phyloP scores from a whole-genome alignment of 2,329 filamentous ascomycete species.

The Penicillium sp. region DNA sequence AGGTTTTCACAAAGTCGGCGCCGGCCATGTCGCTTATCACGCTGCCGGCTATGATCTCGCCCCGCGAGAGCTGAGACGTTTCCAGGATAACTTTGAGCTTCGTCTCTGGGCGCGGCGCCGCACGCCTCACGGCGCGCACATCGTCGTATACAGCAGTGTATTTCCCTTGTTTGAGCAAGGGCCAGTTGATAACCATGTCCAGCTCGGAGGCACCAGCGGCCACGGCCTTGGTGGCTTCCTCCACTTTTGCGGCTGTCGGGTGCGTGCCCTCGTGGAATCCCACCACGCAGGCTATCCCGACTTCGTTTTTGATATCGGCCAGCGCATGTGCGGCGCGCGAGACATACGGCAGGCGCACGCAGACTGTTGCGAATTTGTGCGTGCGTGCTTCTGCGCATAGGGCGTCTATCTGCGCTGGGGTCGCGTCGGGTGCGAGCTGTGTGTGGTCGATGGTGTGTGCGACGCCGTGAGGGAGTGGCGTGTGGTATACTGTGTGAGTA shows the following conservation, averaged over 20 bases:
- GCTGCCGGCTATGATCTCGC: constrained; percentile 52
- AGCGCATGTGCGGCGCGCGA: constrained; percentile 48
- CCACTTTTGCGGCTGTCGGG: constrained; percentile 48
- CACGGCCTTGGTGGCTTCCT: constrained; percentile 49
- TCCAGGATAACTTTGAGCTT: constrained; percentile 58
- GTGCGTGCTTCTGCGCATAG: constrained; percentile 54
- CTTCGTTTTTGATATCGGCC: constrained; percentile 32
- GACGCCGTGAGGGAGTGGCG: constrained; percentile 24
- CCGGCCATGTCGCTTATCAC: constrained; percentile 50
- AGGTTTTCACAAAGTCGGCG: constrained; percentile 59
- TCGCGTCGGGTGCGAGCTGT: constrained; percentile 39
- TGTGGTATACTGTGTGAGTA: constrained; percentile 20
- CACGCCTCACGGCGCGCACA: constrained; percentile 49
- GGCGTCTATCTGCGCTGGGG: constrained; percentile 46
- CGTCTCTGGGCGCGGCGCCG: constrained; percentile 36
- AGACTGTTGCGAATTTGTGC: constrained; percentile 47
- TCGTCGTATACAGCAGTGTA: constrained; percentile 53
- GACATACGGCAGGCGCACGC: constrained; percentile 54
- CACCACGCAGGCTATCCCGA: constrained; percentile 56
- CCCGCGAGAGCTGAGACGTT: constrained; percentile 48
- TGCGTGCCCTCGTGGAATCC: constrained; percentile 59
- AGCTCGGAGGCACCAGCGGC: constrained; percentile 52
- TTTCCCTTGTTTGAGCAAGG: constrained; percentile 40
- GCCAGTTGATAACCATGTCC: constrained; percentile 58
- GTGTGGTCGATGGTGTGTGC: constrained; percentile 43